Evolutionary conservation across 23 red algal genomes (phyloP), one percentile per base, ranked within the genome.

Genomic region (Gracilaria gracilis): DNA sequence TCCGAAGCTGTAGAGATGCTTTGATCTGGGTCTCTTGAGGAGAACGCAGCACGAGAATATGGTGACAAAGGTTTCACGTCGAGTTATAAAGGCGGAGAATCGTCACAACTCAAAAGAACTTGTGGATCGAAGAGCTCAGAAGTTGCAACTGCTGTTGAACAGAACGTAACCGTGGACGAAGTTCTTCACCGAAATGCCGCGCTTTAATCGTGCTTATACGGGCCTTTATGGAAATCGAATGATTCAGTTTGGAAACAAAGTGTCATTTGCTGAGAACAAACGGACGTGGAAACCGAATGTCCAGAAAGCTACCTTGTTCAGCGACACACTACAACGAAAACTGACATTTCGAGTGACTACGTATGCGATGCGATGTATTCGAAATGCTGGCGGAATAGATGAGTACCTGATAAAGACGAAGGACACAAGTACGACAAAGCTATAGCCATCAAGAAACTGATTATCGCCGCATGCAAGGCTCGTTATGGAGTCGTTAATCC

Each of bases 261-360:
- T 90, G 20, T 86, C 84, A 23, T 82, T 84, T 88, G 86, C 85
- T 27, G 93, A 90, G 79, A 95, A 95, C 77, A 95, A 95, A 61
- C 84, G 93, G 37, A 80, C 84, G 16, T 95, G 93, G 93, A 88
- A 89, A 79, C 93, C 93, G 29, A 95, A 95, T 73, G 86, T 95
- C 37, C 75, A 83, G 24, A 59, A 44, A 31, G 84, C 89, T 62
- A 36, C 46, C 25, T 51, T 97, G 57, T 97, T 84, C 42, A 94
- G 91, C 32, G 86, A 88, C 58, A 86, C 85, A 51, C 81, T 97
- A 46, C 54, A 85, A 49, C 33, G 77, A 44, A 79, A 39, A 73
- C 59, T 97, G 20, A 74, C 47, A 36, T 94, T 80, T 38, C 69
- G 70, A 25, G 75, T 97, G 69, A 91, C 95, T 16, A 72, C 90